These are phyloP conservation scores for Globisporangium yorkense DNA, from an alignment of 352 stramenopile species.

Conservation along the genomic window DNA sequence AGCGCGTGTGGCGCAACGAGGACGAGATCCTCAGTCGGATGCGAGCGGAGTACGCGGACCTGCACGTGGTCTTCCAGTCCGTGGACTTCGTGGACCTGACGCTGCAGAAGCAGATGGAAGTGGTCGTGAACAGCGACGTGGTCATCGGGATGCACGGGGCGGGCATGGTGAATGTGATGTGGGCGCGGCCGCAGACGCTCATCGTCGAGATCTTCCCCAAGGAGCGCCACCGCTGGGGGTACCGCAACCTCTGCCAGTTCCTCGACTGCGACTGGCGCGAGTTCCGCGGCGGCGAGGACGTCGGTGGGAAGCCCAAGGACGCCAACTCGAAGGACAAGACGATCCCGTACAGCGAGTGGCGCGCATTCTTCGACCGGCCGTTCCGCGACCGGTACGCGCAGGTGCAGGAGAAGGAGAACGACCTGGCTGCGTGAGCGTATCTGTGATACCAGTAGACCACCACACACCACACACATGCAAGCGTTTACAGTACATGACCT, in stretches of 20 bases:
- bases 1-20: conserved; percentile 66
- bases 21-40: conserved; percentile 46
- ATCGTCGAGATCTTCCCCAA: conserved; percentile 77
- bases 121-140: conserved; percentile 60
- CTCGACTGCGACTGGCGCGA: conserved; percentile 58
- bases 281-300: conserved; percentile 37
- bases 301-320: conserved; percentile 19
- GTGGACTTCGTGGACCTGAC: conserved; percentile 61
- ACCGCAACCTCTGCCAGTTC: conserved; percentile 73
- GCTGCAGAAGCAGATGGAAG: conserved; percentile 54
- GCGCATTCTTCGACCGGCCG: conserved; percentile 40
- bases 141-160: conserved; percentile 82
- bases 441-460: too few species aligned
- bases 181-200: conserved; percentile 40
- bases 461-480: too few species aligned
- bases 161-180: conserved; percentile 72
- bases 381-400: conserved; percentile 23
- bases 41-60: conserved; percentile 24
- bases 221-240: conserved; percentile 47
- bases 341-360: conserved; percentile 49
- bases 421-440: background rate
- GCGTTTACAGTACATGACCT: too few species aligned
- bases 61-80: conserved; percentile 39
- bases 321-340: conserved; percentile 46
- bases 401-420: conserved; percentile 6